Percentiles rank a stretch among this genome's conserved stretches.
Conservation (phyloP, 257 asterid genomes). For the Plantago ovata region DNA sequence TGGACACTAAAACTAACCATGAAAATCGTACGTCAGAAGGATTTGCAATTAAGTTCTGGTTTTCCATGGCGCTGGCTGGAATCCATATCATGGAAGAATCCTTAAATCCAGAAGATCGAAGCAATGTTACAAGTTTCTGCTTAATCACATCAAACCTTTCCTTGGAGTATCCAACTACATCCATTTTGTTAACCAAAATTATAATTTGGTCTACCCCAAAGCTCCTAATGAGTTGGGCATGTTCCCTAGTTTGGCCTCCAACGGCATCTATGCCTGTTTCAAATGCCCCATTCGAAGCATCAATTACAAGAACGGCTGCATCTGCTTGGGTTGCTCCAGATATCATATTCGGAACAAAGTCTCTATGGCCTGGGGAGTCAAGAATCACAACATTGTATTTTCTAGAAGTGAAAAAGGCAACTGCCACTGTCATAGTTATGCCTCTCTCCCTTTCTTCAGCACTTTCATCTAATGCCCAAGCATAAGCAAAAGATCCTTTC, state of each 20-base stretch:
- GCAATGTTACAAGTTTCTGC: conserved; percentile 72
- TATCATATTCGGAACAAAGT: conserved; percentile 98
- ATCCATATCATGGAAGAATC: conserved; percentile 74
- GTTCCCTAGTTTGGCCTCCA: conserved; percentile 96
- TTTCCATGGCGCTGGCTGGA: conserved; percentile 90
- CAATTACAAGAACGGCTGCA: conserved; percentile 91
- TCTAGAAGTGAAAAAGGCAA: conserved; percentile 74
- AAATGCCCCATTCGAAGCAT: conserved; percentile 89
- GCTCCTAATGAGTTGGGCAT: conserved; percentile 84
- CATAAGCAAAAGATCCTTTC: conserved; percentile 95
- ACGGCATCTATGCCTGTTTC: conserved; percentile 84
- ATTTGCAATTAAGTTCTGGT: conserved; percentile 68
- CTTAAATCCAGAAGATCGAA: conserved; percentile 79
- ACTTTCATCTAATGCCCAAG: conserved; percentile 99
- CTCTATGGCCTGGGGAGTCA: conserved; percentile 98
- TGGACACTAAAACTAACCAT: conserved; percentile 55
- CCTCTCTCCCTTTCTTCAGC: conserved; percentile 99
- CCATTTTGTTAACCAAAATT: conserved; percentile 94
- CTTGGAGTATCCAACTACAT: conserved; percentile 72
- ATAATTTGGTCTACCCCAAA: conserved; percentile 92
- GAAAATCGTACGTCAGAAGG: conserved; percentile 61
- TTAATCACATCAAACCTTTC: conserved; percentile 75
- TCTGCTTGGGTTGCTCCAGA: conserved; percentile 99
- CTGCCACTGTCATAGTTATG: conserved; percentile 94
- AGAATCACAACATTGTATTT: conserved; percentile 79